These are phyloP conservation scores for Tulasnella calospora DNA, from an alignment of 768 basidiomycete genomes.

Conservation along the genomic window DNA sequence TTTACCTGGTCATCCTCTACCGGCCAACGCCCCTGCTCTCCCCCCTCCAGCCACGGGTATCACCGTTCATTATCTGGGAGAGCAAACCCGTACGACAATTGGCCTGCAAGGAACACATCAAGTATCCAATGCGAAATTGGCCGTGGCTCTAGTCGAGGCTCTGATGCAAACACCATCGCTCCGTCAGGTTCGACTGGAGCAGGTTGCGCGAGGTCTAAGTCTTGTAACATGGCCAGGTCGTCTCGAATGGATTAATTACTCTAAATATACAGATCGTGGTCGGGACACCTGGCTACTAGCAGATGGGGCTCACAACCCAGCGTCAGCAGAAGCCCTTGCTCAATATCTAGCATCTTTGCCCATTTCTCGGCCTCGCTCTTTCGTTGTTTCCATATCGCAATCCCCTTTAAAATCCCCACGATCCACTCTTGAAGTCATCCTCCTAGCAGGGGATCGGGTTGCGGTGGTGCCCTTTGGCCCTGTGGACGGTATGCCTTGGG, in stretches of 20 bases:
- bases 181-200: conserved; percentile 45
- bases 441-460: conserved; percentile 47
- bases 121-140: conserved; percentile 69
- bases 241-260: conserved; percentile 54
- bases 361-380: conserved; percentile 47
- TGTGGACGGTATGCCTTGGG: conserved; percentile 95
- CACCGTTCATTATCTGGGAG: neutral
- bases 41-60: neutral
- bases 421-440: conserved; percentile 64
- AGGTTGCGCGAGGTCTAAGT: conserved; percentile 56
- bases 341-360: conserved; percentile 53
- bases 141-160: conserved; percentile 57
- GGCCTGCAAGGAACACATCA: conserved; percentile 80
- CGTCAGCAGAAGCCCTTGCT: conserved; percentile 64
- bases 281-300: conserved; percentile 52
- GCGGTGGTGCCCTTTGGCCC: conserved; percentile 62
- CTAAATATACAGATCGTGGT: conserved; percentile 20
- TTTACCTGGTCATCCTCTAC: neutral
- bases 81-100: conserved; percentile 45
- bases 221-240: conserved; percentile 74
- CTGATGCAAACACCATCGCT: conserved; percentile 45
- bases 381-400: conserved; percentile 74
- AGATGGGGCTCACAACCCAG: conserved; percentile 92
- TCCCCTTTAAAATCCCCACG: conserved; percentile 79
- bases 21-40: neutral